Evolutionary conservation across 805 yeast genomes (phyloP).

Genomic region (Wickerhamiella kurtzmanii): DNA sequence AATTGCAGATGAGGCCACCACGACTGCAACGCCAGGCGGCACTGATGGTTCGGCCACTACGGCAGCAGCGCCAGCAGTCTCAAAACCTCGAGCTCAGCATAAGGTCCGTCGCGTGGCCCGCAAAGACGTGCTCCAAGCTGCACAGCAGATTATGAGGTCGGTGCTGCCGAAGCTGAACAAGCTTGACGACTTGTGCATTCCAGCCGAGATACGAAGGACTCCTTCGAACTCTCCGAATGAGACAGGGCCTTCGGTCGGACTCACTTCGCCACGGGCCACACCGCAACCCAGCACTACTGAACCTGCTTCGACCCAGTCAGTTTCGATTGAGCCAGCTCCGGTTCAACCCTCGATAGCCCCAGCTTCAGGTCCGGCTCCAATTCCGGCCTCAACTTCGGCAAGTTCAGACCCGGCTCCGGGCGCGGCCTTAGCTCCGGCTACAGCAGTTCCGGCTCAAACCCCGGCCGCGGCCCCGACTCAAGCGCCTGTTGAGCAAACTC

Average conservation of each 20-base stretch:
- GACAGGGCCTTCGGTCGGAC: not conserved
- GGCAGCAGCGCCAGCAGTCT: not conserved
- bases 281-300: not conserved
- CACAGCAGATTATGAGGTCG: conserved; percentile 15
- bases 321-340: too few species aligned
- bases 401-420: not conserved
- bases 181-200: conserved; percentile 9
- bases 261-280: not conserved
- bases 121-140: conserved; percentile 16
- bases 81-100: not conserved
- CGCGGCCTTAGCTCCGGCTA: not conserved
- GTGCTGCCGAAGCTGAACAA: conserved; percentile 12
- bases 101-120: conserved; percentile 8
- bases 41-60: not conserved
- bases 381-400: not conserved
- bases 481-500: too few species aligned
- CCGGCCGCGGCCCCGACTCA: not conserved
- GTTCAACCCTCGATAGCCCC: too few species aligned
- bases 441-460: not conserved
- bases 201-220: conserved; percentile 1
- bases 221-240: not conserved
- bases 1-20: not conserved
- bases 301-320: too few species aligned
- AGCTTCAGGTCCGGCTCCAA: not conserved
- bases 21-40: not conserved